Base-by-base conservation (phyloP, 306 rosid genomes). In the Cucumis melo region DNA sequence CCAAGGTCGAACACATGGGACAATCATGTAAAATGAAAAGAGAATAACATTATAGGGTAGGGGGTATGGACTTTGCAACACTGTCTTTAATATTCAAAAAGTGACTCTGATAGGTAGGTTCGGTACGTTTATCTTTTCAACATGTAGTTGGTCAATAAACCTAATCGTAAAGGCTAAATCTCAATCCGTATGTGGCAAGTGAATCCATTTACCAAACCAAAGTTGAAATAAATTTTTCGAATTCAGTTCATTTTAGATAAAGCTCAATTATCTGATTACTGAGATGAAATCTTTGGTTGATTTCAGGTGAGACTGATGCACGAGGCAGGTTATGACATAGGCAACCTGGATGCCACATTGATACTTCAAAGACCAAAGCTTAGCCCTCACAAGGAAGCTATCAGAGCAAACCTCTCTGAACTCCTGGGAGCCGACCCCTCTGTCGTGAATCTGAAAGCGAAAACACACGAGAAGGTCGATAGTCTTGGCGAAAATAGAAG, bases 401-500 rank as follows among this genome's bases (percentile, higher is more conserved):
- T 95, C 80, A 89, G 89, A 84, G 87, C 91, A 76, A 89, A 92
- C 87, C 88, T 95, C 75, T 88, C 98, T 74, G 81, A 91, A 74
- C 87, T 95, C 76, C 96, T 95, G 38, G 98, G 97, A 81, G 98
- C 87, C 6, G 97, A 95, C 86, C 84, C 91, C 17, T 80, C 96
- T 48, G 91, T 90, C 32, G 98, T 95, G 76, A 95, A 92, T 83
- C 88, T 92, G 75, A 95, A 95, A 74, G 99, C 97, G 42, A 95
- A 95, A 86, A 92, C 99, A 74, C 99, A 92, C 80, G 99, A 95
- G 84, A 95, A 90, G 77, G 98, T 95, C 9, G 99, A 92, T 80
- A 92, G 98, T 83, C 96, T 95, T 16, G 99, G 99, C 50, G 99
- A 95, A 82, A 92, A 92, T 57, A 82, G 99, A 83, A 92, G 99